Percentiles rank a stretch among this genome's conserved stretches.
These are phyloP conservation scores for Saturnispora ahearnii DNA, from an alignment of 805 yeast species.

Conservation along the genomic window DNA sequence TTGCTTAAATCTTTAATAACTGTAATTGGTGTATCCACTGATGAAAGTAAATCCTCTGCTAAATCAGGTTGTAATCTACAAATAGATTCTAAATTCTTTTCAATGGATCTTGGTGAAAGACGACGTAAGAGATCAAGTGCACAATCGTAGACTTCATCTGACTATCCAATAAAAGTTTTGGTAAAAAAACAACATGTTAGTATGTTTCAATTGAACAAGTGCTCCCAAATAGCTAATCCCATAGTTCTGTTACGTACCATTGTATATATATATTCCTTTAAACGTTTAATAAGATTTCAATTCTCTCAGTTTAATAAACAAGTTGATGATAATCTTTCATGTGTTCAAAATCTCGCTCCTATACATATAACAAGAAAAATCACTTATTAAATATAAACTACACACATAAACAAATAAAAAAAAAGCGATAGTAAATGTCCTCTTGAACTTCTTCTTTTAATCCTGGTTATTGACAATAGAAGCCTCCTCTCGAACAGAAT, in stretches of 20 bases:
- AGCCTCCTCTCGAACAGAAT: slow-evolving; percentile 20
- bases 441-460: neutral
- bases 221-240: neutral
- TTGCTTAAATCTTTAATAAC: slow-evolving; percentile 40
- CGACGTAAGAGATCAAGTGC: slow-evolving; percentile 72
- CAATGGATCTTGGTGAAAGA: slow-evolving; percentile 55
- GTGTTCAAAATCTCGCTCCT: neutral
- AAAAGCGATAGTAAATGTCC: neutral
- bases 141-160: slow-evolving; percentile 53
- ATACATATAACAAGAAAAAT: too few species aligned
- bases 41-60: slow-evolving; percentile 78
- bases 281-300: neutral
- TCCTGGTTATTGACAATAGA: neutral
- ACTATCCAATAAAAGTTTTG: neutral
- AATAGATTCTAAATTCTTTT: slow-evolving; percentile 35
- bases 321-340: neutral
- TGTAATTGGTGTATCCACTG: slow-evolving; percentile 78
- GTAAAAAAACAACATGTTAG: neutral
- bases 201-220: neutral
- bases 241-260: slow-evolving; percentile 2
- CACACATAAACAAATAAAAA: neutral
- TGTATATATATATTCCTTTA: neutral
- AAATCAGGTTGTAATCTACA: slow-evolving; percentile 54
- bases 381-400: neutral
- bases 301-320: neutral